These are phyloP conservation scores for Aspergillus bridgeri DNA, from an alignment of 495 filamentous ascomycete genomes.

Conservation along the genomic window DNA sequence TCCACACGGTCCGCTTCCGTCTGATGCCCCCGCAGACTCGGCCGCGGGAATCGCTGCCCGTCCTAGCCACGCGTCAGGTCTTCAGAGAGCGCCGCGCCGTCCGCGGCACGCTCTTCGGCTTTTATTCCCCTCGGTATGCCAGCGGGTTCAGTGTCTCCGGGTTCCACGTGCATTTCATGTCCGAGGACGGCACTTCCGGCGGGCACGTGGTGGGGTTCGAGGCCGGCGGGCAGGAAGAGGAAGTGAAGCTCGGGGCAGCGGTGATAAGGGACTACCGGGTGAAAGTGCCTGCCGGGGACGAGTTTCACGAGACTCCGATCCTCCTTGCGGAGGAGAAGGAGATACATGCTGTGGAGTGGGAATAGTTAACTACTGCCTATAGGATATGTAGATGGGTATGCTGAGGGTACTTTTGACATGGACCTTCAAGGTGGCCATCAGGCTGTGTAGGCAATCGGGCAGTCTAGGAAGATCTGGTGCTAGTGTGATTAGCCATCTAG, in stretches of 20 bases:
- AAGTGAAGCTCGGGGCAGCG: slow-evolving; percentile 31
- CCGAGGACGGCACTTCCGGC: slow-evolving; percentile 36
- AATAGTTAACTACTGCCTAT: no score
- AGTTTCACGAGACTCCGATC: slow-evolving; percentile 2
- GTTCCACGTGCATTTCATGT: slow-evolving; percentile 52
- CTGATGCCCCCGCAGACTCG: slow-evolving; percentile 5
- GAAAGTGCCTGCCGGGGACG: not conserved
- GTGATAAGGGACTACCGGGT: slow-evolving; percentile 6
- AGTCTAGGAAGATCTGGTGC: no score
- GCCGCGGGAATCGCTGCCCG: slow-evolving; percentile 35
- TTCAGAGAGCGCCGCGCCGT: slow-evolving; percentile 30
- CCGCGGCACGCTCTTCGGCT: slow-evolving; percentile 46
- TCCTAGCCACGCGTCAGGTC: slow-evolving; percentile 39
- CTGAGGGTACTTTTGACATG: no score
- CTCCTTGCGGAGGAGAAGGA: not conserved
- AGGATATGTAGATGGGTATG: no score
- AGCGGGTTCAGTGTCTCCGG: slow-evolving; percentile 49
- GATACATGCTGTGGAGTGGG: not conserved
- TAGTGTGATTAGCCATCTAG: no score
- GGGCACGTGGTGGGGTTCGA: slow-evolving; percentile 49
- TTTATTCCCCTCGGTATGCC: slow-evolving; percentile 43
- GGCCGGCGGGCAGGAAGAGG: slow-evolving; percentile 32
- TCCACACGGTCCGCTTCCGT: slow-evolving; percentile 7
- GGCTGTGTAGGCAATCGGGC: no score
- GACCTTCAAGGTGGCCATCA: no score